Evolutionary conservation across 1,284 basidiomycete species (phyloP), one percentile per base, ranked within the genome.

Genomic region (Tilletia walkeri): DNA sequence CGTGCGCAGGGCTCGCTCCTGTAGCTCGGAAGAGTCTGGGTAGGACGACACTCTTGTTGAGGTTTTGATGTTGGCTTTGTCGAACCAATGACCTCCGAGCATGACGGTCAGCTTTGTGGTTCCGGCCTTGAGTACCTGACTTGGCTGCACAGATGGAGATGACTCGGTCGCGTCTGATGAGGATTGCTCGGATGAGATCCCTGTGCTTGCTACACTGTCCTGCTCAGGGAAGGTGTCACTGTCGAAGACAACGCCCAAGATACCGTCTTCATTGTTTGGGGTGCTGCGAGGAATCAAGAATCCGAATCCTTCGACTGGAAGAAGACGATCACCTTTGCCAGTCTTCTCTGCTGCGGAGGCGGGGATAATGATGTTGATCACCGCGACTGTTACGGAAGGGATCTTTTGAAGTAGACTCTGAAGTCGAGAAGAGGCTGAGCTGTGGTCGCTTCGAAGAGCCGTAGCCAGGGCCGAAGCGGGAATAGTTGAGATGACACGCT

Each of bases 271-370:
- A 80, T 84, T 82, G 89, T 88, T 14, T 84, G 90, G 41, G 78
- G 85, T 70, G 66, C 91, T 89, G 6, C 94, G 90, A 0, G 95
- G 94, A 68, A 96, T 88, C 75, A 99, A 90, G 85, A 95, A 98
- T 1, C 95, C 95, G 84, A 98, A 98, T 0, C 95, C 95, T 14
- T 88, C 48, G 80, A 86, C 94, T 89, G 81, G 93, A 2, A 81
- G 85, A 78, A 94, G 84, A 85, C 89, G 87, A 80, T 91, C 69
- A 12, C 86, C 20, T 9, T 20, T 20, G 12, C 68, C 68, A 6
- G 54, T 18, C 49, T 12, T 1, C 1, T 63, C 6, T 9, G n/a
- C 36, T 38, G n/a, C 59, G 56, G 54, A 1, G 71, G 72, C 18
- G 0, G 76, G 71, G 20, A 83, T 75, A 36, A 75, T 76, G 30